Base-by-base conservation (phyloP, 768 basidiomycete species). In the Hirschioporus abietinus region DNA sequence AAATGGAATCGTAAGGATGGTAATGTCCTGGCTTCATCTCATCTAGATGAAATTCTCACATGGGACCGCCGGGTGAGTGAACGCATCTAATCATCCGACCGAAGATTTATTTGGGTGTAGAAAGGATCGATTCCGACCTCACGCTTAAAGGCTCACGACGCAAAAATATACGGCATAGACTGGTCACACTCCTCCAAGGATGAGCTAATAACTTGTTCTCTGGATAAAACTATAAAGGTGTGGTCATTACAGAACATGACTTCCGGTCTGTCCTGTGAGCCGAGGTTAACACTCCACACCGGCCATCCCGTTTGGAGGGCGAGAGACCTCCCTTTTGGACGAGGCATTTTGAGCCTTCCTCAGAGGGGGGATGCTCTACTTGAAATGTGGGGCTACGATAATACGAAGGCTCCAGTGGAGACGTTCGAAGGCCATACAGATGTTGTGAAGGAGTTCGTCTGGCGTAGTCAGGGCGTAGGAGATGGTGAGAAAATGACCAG, bases 401-500 rank as follows among this genome's bases (percentile, higher is more conserved):
- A 78, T 20, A 76, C 77, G 0, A 79, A 82, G 58, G 74, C 71
- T 10, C 87, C 89, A 1, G 86, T 93, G 6, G 88, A 91, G 70
- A 79, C 81, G 7, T 96, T 96, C 70, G 90, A 92, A 70, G 95
- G 95, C 0, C 95, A 96, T 76, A 85, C 87, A 0, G 95, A 96
- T 69, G 93, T 95, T 1, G 96, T 99, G 23, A 97, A 96, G 72
- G 96, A 99, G 77, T 99, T 96, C 74, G 95, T 99, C 1, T 99
- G 97, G 97, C 81, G 97, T 67, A 86, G 83, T 0, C 66, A 78
- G 64, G 83, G 83, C 1, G 81, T 80, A 0, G 71, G 76, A 12
- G 75, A 82, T 72, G 84, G 89, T 1, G 83, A 82, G 6, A 71
- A 78, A 87, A 23, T 24, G 76, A 73, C 64, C 4, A 17, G 17